phyloP scores from a whole-genome alignment of 257 asterid species.

The Eustoma russellianum region DNA sequence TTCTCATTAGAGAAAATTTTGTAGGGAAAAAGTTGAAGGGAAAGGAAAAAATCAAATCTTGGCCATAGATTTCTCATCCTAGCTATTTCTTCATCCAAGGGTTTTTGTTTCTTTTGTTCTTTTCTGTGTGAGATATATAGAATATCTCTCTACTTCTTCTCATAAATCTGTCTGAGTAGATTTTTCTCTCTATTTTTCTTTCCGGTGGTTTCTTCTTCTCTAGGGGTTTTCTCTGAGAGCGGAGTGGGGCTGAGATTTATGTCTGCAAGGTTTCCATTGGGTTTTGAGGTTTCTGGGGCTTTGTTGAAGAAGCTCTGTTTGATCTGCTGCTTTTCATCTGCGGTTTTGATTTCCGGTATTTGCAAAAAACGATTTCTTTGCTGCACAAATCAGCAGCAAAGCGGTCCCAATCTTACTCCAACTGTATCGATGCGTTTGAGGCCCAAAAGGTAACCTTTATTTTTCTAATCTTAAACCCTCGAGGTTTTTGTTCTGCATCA shows the following conservation, averaged over 20 bases:
- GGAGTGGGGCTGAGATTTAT: constrained; percentile 47
- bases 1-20: constrained; percentile 15
- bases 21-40: not conserved
- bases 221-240: constrained; percentile 11
- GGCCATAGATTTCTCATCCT: constrained; percentile 62
- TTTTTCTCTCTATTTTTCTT: constrained; percentile 5
- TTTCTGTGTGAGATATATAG: constrained; percentile 4
- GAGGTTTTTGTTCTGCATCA: constrained; percentile 1
- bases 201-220: constrained; percentile 7
- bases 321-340: constrained; percentile 10
- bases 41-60: constrained; percentile 7
- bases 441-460: constrained; percentile 60
- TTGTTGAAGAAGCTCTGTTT: constrained; percentile 36
- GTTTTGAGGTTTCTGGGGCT: constrained; percentile 41
- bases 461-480: constrained; percentile 16
- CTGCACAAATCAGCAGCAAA: constrained; percentile 67
- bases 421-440: constrained; percentile 98
- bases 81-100: constrained; percentile 5
- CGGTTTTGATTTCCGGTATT: constrained; percentile 18
- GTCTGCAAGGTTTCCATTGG: constrained; percentile 74
- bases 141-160: no score
- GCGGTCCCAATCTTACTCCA: constrained; percentile 30
- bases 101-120: constrained; percentile 7
- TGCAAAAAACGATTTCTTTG: constrained; percentile 26
- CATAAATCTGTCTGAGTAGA: no score